phyloP scores from a whole-genome alignment of 306 rosid genomes.

The Dalbergia oliveri region DNA sequence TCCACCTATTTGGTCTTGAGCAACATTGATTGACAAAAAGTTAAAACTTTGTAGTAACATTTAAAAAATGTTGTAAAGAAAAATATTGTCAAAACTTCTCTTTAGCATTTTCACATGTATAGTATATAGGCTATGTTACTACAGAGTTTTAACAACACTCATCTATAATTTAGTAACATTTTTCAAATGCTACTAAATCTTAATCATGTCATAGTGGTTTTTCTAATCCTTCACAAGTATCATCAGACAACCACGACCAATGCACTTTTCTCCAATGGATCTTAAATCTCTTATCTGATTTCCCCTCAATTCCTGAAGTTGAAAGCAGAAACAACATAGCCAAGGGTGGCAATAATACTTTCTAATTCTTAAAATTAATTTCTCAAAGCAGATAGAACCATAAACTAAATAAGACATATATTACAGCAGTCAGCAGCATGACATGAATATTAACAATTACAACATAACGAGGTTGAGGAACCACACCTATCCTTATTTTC shows the following conservation, averaged over 20 bases:
- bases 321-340: slow-evolving; percentile 32
- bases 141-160: no score
- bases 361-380: slow-evolving; percentile 18
- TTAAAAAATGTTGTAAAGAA: no score
- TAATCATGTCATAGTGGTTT: slow-evolving; percentile 2
- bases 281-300: not conserved
- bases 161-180: no score
- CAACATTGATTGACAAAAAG: no score
- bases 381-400: slow-evolving; percentile 30
- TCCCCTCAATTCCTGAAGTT: slow-evolving; percentile 24
- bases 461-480: slow-evolving; percentile 36
- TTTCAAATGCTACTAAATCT: no score
- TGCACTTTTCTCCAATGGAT: slow-evolving; percentile 6
- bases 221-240: slow-evolving; percentile 27
- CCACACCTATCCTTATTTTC: slow-evolving; percentile 73
- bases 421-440: not conserved
- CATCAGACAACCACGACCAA: not conserved
- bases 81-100: no score
- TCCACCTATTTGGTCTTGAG: no score
- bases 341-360: slow-evolving; percentile 29
- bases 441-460: slow-evolving; percentile 31
- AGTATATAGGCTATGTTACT: no score
- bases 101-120: no score
- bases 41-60: no score
- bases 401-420: slow-evolving; percentile 27